Evolutionary conservation across 106 monocot genomes (phyloP).

Genomic region (Dactylorhiza incarnata): DNA sequence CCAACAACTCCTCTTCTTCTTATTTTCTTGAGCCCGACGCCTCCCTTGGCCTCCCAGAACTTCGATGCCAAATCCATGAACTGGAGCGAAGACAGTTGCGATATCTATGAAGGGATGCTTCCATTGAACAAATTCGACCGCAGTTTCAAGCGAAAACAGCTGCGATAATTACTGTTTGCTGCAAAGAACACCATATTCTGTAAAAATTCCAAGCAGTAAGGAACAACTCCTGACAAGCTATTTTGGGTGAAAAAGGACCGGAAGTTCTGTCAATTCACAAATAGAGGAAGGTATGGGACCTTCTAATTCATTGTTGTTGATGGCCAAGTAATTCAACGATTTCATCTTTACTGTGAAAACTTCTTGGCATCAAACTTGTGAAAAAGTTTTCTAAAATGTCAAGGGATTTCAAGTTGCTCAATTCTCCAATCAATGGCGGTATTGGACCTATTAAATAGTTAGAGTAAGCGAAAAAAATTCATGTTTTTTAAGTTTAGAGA

Average conservation of each 20-base stretch:
- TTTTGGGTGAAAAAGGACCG: background rate
- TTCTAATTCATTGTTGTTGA: background rate
- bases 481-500: slow-evolving; percentile 19
- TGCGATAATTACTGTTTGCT: too few relatives aligned
- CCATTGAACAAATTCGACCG: too few relatives aligned
- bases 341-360: background rate
- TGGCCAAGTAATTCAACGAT: too few relatives aligned
- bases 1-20: too few relatives aligned
- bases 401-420: background rate
- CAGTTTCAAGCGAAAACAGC: too few relatives aligned
- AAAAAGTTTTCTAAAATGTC: slow-evolving; percentile 4
- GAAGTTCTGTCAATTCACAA: background rate
- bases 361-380: background rate
- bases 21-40: too few relatives aligned
- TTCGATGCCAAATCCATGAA: too few relatives aligned
- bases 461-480: slow-evolving; percentile 1
- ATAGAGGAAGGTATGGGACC: slow-evolving; percentile 2
- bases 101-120: too few relatives aligned
- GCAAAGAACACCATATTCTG: too few relatives aligned
- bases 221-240: background rate
- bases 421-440: background rate
- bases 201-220: background rate
- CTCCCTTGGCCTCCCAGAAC: too few relatives aligned
- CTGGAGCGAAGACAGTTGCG: too few relatives aligned
- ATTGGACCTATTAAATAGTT: slow-evolving; percentile 15